Conservation (phyloP, 352 stramenopile species). For the Albugo laibachii region DNA sequence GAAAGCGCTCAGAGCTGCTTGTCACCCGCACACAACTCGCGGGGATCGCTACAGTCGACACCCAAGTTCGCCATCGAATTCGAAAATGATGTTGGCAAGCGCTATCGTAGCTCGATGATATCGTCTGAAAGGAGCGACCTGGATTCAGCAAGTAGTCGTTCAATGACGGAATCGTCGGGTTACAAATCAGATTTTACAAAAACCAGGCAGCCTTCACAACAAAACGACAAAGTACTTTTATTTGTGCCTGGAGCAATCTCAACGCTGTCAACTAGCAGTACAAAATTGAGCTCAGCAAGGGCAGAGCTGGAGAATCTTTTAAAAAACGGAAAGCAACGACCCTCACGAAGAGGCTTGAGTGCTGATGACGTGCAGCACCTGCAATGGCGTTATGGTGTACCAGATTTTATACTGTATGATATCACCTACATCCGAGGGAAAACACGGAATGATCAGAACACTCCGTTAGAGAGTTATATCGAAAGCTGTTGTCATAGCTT, state of each 20-base stretch:
- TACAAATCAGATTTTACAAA: conserved; percentile 13
- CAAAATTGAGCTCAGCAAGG: conserved; percentile 31
- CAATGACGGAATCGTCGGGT: too few relatives aligned
- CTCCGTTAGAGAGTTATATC: conserved; percentile 42
- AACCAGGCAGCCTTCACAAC: conserved; percentile 9
- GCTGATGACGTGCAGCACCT: conserved; percentile 12
- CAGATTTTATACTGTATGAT: conserved; percentile 57
- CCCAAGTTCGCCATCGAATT: conserved; percentile 18
- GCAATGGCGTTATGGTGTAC: conserved; percentile 38
- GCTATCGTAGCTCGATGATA: too few relatives aligned
- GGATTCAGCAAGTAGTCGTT: too few relatives aligned
- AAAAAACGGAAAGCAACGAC: conserved; percentile 24
- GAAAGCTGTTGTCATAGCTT: conserved; percentile 63
- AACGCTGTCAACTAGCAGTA: conserved; percentile 37
- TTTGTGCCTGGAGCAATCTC: conserved; percentile 51
- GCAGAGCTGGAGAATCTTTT: conserved; percentile 34
- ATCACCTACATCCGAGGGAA: conserved; percentile 48
- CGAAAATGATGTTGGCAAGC: too few relatives aligned
- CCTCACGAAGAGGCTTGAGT: conserved; percentile 18
- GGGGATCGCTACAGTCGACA: conserved; percentile 4
- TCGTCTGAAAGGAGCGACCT: too few relatives aligned
- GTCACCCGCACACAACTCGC: too few relatives aligned
- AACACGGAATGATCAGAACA: conserved; percentile 25
- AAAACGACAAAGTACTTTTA: conserved; percentile 38
- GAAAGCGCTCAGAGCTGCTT: too few relatives aligned